Evolutionary conservation across 768 basidiomycete species (phyloP), one percentile per base, ranked within the genome.

Genomic region (Tephrocybe sp.): DNA sequence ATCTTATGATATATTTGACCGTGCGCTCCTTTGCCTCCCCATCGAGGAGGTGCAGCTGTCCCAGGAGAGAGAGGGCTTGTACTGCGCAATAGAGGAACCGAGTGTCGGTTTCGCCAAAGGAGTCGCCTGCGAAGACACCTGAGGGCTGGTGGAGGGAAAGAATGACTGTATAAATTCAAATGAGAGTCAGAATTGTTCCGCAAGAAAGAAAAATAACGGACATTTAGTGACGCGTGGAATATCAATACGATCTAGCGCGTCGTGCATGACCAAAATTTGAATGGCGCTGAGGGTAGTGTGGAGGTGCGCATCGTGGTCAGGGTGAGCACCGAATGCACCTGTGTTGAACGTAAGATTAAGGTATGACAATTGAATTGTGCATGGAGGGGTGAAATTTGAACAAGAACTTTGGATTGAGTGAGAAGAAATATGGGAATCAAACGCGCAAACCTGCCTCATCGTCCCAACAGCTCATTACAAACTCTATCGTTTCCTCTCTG

Each of bases 401-500:
- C n/a, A n/a, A n/a, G n/a, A n/a, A n/a, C n/a, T n/a, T n/a, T n/a
- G n/a, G n/a, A n/a, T n/a, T n/a, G n/a, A n/a, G n/a, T n/a, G n/a
- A n/a, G n/a, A n/a, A n/a, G n/a, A n/a, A n/a, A n/a, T n/a, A 33
- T 15, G 15, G 18, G 37, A 37, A 42, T 31, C 21, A 27, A 52
- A 59, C 49, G 48, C 53, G 57, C 58, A 55, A 48, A 77, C 94
- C 94, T 71, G 83, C 80, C 68, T 91, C 83, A 10, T 94, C 86
- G 60, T 95, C 88, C 93, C 94, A 98, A 65, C 97, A 99, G 57
- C 83, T 86, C 83, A 94, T 79, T 44, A 97, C 92, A 64, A 90
- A 98, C 2, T 77, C 76, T 24, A 98, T 79, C 78, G 90, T 90
- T 54, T 91, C 92, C 21, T 91, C 82, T 33, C 84, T 71, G 57